phyloP scores from a whole-genome alignment of 2,329 filamentous ascomycete genomes.

The Aspergillus arachidicola region DNA sequence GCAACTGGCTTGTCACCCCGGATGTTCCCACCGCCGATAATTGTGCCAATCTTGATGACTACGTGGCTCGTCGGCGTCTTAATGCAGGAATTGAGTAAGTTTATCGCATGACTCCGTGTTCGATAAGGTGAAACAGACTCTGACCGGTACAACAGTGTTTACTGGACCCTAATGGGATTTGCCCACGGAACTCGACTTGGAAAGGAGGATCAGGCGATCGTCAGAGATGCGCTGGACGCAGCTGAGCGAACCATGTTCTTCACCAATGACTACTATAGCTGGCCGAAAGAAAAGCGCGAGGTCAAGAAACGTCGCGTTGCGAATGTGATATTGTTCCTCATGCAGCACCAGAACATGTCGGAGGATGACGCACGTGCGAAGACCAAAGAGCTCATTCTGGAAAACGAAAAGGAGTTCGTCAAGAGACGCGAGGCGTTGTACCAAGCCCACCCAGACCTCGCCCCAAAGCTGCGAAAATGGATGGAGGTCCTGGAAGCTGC shows the following conservation, averaged over 20 bases:
- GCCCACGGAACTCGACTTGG: conserved; percentile 15
- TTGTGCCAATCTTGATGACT: conserved; percentile 16
- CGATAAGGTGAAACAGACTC: neutral
- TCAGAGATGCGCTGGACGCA: conserved; percentile 12
- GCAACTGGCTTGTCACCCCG: conserved; percentile 15
- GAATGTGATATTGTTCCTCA: conserved; percentile 17
- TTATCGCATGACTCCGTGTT: neutral
- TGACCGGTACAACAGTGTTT: conserved; percentile 8
- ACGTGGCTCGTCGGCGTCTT: conserved; percentile 14
- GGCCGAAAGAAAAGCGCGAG: conserved; percentile 15
- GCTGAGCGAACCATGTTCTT: conserved; percentile 19
- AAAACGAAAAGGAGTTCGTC: conserved; percentile 16
- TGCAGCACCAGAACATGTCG: conserved; percentile 15
- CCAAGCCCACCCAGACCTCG: conserved; percentile 9
- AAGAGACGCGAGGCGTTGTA: conserved; percentile 12
- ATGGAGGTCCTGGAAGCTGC: conserved; percentile 15
- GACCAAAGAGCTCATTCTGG: conserved; percentile 15
- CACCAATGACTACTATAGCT: conserved; percentile 21
- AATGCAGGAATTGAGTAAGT: conserved; percentile 18
- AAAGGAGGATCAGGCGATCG: conserved; percentile 17
- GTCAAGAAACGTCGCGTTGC: conserved; percentile 11
- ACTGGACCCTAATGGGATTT: conserved; percentile 18
- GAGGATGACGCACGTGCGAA: conserved; percentile 10
- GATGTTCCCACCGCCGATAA: conserved; percentile 16
- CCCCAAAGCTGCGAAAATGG: conserved; percentile 14